Percentiles rank a stretch among this genome's conserved stretches.
These are phyloP conservation scores for Firmiana major DNA, from an alignment of 345 rosid species.

Conservation along the genomic window DNA sequence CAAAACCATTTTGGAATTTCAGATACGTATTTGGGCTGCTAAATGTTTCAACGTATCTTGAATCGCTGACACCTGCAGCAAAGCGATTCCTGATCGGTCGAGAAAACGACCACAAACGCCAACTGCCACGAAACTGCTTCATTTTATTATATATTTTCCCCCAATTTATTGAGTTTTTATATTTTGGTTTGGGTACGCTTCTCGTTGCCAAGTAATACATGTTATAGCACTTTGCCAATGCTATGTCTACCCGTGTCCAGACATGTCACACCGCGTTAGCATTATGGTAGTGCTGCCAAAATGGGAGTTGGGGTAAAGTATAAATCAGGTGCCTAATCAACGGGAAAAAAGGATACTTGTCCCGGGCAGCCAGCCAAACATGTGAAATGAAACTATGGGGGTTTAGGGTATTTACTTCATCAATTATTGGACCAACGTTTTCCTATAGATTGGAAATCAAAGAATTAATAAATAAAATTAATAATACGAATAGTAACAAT, in stretches of 20 bases:
- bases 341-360: not conserved
- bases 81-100: not conserved
- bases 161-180: not conserved
- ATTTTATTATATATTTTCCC: not conserved
- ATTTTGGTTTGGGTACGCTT: not conserved
- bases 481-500: no score
- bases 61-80: no score
- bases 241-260: not conserved
- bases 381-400: not conserved
- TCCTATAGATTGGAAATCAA: no score
- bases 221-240: not conserved
- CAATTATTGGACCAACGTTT: no score
- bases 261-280: conserved; percentile 8
- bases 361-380: no score
- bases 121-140: not conserved
- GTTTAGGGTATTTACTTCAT: not conserved
- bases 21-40: no score
- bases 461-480: no score
- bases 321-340: not conserved
- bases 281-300: not conserved
- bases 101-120: not conserved
- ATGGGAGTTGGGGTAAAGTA: not conserved
- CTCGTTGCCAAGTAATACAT: not conserved
- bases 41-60: no score
- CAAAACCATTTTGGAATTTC: no score